phyloP scores from a whole-genome alignment of 768 basidiomycete species.

The Agaricus bisporus region DNA sequence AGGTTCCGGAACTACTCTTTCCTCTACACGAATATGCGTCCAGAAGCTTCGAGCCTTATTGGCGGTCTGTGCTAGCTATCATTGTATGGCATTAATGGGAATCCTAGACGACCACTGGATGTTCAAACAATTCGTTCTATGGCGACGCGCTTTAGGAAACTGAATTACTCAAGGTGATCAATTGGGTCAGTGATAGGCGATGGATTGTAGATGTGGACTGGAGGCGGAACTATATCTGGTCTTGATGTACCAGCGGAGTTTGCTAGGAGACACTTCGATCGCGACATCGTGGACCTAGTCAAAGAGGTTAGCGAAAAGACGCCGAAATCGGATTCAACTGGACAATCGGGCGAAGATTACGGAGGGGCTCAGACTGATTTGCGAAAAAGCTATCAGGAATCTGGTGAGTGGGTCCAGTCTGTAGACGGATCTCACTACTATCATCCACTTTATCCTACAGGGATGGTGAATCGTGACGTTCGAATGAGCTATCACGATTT shows the following conservation, averaged over 20 bases:
- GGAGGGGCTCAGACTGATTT: constrained; percentile 17
- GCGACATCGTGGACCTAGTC: constrained; percentile 15
- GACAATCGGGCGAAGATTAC: constrained; percentile 20
- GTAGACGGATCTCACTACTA: too few species aligned
- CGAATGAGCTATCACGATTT: too few species aligned
- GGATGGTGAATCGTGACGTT: too few species aligned
- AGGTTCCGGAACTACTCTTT: constrained; percentile 9
- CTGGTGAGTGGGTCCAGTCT: too few species aligned
- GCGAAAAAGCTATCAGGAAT: neutral
- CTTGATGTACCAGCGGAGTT: constrained; percentile 25
- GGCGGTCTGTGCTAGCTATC: constrained; percentile 19
- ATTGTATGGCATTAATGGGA: constrained; percentile 17
- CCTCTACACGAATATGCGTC: constrained; percentile 11
- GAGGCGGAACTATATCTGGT: constrained; percentile 20
- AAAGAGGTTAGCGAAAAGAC: constrained; percentile 18
- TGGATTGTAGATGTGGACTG: constrained; percentile 23
- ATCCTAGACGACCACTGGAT: constrained; percentile 20
- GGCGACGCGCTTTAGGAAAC: constrained; percentile 3
- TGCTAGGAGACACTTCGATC: constrained; percentile 18
- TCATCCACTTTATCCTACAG: too few species aligned
- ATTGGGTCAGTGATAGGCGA: constrained; percentile 22
- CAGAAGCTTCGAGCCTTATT: constrained; percentile 17
- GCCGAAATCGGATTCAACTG: constrained; percentile 20
- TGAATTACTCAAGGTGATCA: constrained; percentile 18
- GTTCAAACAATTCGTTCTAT: constrained; percentile 18